Evolutionary conservation across 805 yeast species (phyloP), one percentile per base, ranked within the genome.

Genomic region (Saccharomyces jurei): DNA sequence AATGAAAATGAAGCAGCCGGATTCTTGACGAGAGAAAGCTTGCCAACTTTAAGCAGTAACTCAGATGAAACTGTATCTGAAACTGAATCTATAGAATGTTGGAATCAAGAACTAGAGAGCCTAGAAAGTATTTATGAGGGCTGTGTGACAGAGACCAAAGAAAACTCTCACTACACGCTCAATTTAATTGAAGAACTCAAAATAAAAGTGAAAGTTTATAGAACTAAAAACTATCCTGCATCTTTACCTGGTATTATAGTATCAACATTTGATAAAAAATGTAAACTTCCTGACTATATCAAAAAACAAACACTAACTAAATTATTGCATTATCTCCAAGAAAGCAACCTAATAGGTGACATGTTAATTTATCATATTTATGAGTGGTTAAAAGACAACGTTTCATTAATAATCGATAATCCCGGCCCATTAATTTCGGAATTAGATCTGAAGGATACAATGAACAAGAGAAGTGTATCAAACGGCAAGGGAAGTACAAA

Each of bases 41-140:
- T 51, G 21, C 62, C 68, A 28, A 52, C 58, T 0, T 53, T 60
- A 22, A 51, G 60, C 4, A 54, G 50, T 14, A 53, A 51, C 17
- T 28, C 41, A 21, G 48, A 56, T 5, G 52, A 53, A 44, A 8
- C 54, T n/a, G 57, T 41, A 2, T 54, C 61, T 46, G 65, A 56
- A 4, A 56, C 55, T 1, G 73, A 70, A n/a, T 76, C 74, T 1
- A 62, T 68, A 27, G 80, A 74, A 4, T 63, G 79, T 11, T 91
- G 97, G 97, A 67, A 72, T 0, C 87, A 87, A 64, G 97, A 91
- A 63, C 64, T 84, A 14, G 89, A 85, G 55, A 82, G 89, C 50
- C 69, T 91, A 55, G 65, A 71, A 22, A 77, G 84, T 44, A 81
- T 89, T 25, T 86, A 82, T 53, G 77, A 76, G n/a, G 80, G 77